phyloP scores from a whole-genome alignment of 2,329 filamentous ascomycete species.

The Phyllosticta citrichinensis region DNA sequence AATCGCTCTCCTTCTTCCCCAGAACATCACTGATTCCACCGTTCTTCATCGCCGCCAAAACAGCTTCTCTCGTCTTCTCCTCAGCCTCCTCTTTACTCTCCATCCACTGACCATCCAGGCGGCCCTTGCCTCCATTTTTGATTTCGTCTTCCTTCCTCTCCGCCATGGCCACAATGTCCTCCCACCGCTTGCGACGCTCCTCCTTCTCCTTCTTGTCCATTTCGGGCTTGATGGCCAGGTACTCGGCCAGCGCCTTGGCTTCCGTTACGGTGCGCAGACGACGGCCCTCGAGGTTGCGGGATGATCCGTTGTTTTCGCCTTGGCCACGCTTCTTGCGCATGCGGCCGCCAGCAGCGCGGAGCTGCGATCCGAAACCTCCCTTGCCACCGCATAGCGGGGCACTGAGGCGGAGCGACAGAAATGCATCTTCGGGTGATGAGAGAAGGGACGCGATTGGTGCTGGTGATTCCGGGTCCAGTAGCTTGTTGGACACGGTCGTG shows the following conservation, averaged over 20 bases:
- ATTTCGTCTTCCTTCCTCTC: constrained; percentile 79
- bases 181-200: constrained; percentile 71
- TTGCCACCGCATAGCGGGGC: constrained; percentile 82
- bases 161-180: constrained; percentile 75
- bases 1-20: constrained; percentile 34
- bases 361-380: constrained; percentile 93
- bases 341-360: constrained; percentile 90
- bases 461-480: constrained; percentile 47
- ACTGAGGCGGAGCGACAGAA: constrained; percentile 74
- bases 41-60: constrained; percentile 58
- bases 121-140: constrained; percentile 55
- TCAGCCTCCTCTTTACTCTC: constrained; percentile 87
- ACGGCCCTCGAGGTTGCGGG: constrained; percentile 84
- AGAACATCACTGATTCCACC: constrained; percentile 38
- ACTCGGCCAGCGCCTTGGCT: constrained; percentile 90
- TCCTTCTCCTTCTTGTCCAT: constrained; percentile 95
- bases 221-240: constrained; percentile 88
- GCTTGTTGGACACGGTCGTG: constrained; percentile 70
- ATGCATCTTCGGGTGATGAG: constrained; percentile 46
- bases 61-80: constrained; percentile 71
- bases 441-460: constrained; percentile 54
- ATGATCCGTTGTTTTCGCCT: constrained; percentile 78
- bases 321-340: constrained; percentile 87
- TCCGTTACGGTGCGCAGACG: constrained; percentile 86
- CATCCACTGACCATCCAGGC: constrained; percentile 82